These are phyloP conservation scores for Flaveria robusta DNA, from an alignment of 129 eudicot species.

Conservation along the genomic window DNA sequence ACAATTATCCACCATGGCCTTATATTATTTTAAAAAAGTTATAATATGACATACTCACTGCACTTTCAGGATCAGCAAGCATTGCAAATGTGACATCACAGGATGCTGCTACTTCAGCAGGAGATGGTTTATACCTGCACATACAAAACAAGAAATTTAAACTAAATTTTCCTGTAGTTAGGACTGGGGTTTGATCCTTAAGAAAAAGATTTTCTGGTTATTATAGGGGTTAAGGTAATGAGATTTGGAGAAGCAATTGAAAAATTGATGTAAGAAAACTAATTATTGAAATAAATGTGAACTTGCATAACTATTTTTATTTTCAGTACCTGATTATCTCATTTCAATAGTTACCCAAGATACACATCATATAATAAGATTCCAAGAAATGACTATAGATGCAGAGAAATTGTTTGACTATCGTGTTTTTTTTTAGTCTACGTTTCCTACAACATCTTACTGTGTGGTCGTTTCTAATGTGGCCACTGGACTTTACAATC, in stretches of 20 bases:
- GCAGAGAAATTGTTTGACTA: background rate
- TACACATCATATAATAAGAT: background rate
- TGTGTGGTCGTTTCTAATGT: background rate
- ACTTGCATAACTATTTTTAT: background rate
- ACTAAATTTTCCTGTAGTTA: background rate
- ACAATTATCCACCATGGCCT: constrained; percentile 17
- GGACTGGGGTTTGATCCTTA: background rate
- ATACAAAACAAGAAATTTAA: constrained; percentile 1
- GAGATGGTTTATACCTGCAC: constrained; percentile 75
- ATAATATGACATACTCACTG: constrained; percentile 67
- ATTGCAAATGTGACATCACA: constrained; percentile 96
- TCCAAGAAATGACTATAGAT: background rate
- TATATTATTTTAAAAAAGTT: background rate
- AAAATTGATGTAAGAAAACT: background rate
- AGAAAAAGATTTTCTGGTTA: background rate
- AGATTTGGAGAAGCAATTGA: background rate
- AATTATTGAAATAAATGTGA: background rate
- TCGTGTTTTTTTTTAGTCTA: background rate
- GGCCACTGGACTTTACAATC: background rate
- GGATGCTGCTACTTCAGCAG: constrained; percentile 92
- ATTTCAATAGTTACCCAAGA: background rate
- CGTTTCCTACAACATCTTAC: background rate
- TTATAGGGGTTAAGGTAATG: background rate
- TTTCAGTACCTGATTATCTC: background rate
- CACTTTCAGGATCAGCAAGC: constrained; percentile 99